These are phyloP conservation scores for Emericellopsis atlantica DNA, from an alignment of 2,329 filamentous ascomycete species.

Conservation along the genomic window DNA sequence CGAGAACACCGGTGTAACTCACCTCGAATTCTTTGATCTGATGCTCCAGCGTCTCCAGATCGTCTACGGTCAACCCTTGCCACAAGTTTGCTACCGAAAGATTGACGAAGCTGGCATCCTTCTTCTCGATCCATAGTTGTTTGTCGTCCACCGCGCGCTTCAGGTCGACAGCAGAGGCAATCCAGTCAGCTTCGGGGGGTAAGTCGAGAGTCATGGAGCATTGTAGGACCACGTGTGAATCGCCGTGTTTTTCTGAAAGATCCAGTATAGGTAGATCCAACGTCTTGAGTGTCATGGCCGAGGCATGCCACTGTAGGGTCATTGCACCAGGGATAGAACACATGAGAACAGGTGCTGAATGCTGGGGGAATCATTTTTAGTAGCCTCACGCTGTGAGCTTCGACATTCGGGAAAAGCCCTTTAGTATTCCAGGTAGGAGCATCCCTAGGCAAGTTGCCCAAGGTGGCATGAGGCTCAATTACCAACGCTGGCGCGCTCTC, in stretches of 20 bases:
- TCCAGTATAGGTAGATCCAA: neutral
- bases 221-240: constrained; percentile 11
- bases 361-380: too few species aligned
- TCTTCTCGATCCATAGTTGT: constrained; percentile 20
- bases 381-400: too few species aligned
- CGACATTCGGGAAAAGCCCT: too few species aligned
- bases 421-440: too few species aligned
- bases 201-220: constrained; percentile 14
- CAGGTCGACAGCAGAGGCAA: constrained; percentile 11
- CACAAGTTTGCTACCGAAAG: constrained; percentile 12
- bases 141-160: constrained; percentile 7
- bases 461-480: too few species aligned
- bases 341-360: neutral
- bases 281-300: neutral
- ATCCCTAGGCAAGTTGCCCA: too few species aligned
- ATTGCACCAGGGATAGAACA: neutral
- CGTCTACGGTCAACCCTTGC: constrained; percentile 4
- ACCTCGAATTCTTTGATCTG: neutral
- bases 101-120: constrained; percentile 14
- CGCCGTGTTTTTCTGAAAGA: neutral
- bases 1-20: neutral
- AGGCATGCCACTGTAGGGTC: neutral
- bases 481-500: too few species aligned
- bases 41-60: constrained; percentile 14
- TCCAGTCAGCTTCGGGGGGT: constrained; percentile 4